phyloP scores from a whole-genome alignment of 805 yeast genomes.

The Ogataea ramenticola region DNA sequence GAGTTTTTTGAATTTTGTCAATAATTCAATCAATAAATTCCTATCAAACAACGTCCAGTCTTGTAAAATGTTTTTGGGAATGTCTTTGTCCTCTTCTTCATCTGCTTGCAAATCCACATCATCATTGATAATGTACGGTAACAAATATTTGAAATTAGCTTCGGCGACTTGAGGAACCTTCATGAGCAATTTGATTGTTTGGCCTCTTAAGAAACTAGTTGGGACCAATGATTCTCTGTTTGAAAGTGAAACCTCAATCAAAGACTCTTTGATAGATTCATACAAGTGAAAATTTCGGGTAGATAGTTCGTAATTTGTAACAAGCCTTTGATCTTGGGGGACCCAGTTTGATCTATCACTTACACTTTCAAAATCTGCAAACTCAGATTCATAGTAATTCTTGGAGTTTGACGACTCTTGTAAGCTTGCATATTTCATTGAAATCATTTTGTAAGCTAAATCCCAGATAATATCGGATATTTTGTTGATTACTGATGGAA shows the following conservation, averaged over 20 bases:
- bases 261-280: conserved; percentile 25
- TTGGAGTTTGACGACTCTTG: conserved; percentile 3
- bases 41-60: conserved; percentile 37
- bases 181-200: conserved; percentile 49
- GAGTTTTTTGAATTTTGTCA: conserved; percentile 59
- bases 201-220: conserved; percentile 43
- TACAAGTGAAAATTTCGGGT: conserved; percentile 26
- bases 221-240: conserved; percentile 30
- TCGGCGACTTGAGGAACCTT: conserved; percentile 68
- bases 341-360: conserved; percentile 27
- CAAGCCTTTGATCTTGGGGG: conserved; percentile 39
- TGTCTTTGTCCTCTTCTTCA: conserved; percentile 18
- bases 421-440: conserved; percentile 12
- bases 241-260: conserved; percentile 29
- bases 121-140: conserved; percentile 46
- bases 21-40: conserved; percentile 50
- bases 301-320: conserved; percentile 29
- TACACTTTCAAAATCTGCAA: conserved; percentile 3
- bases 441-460: conserved; percentile 31
- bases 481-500: conserved; percentile 39
- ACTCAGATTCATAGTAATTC: conserved; percentile 12
- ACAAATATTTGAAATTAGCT: conserved; percentile 43
- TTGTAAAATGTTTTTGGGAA: conserved; percentile 8
- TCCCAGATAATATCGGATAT: conserved; percentile 49
- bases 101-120: conserved; percentile 27